A percentile compares a stretch with the other conserved stretches of the same genome.
phyloP scores from a whole-genome alignment of 139 green algal genomes.

The Tetradesmus obliquus region DNA sequence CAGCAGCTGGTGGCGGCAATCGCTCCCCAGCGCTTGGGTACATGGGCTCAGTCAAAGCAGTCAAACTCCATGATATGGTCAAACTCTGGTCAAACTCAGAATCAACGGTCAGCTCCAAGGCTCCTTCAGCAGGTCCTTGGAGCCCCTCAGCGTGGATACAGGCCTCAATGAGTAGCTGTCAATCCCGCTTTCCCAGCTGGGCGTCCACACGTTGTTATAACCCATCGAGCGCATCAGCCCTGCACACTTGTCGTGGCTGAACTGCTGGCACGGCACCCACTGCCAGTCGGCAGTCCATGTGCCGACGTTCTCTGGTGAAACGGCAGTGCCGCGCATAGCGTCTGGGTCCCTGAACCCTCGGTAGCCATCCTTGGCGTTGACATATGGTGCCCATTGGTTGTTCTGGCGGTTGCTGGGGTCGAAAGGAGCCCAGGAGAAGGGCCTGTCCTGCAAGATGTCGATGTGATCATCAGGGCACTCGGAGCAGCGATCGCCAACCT shows the following conservation, averaged over 20 bases:
- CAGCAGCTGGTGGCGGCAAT: not conserved
- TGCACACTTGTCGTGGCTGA: slow-evolving; percentile 34
- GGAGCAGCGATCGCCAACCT: slow-evolving; percentile 43
- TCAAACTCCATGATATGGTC: too few species aligned
- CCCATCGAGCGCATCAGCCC: slow-evolving; percentile 32
- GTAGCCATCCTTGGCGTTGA: slow-evolving; percentile 47
- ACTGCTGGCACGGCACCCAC: slow-evolving; percentile 42
- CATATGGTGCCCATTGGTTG: slow-evolving; percentile 27
- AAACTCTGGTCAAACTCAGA: not conserved
- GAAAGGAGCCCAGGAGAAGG: slow-evolving; percentile 43
- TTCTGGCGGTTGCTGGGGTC: slow-evolving; percentile 4
- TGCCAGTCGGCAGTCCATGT: slow-evolving; percentile 48
- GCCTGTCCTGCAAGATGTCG: slow-evolving; percentile 48
- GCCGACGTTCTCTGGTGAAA: slow-evolving; percentile 37
- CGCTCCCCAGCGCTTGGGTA: not conserved
- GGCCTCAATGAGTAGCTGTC: slow-evolving; percentile 36
- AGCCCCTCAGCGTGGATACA: not conserved
- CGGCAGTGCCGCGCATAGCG: slow-evolving; percentile 17
- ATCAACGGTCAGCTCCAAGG: not conserved
- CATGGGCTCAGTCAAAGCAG: not conserved
- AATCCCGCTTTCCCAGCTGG: not conserved
- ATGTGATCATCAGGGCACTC: slow-evolving; percentile 52
- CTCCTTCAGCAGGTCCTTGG: not conserved
- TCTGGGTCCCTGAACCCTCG: slow-evolving; percentile 38
- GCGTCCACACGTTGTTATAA: slow-evolving; percentile 25